Evolutionary conservation across 164 flowering plant genomes (phyloP).

Genomic region (Tetracentron sinense): DNA sequence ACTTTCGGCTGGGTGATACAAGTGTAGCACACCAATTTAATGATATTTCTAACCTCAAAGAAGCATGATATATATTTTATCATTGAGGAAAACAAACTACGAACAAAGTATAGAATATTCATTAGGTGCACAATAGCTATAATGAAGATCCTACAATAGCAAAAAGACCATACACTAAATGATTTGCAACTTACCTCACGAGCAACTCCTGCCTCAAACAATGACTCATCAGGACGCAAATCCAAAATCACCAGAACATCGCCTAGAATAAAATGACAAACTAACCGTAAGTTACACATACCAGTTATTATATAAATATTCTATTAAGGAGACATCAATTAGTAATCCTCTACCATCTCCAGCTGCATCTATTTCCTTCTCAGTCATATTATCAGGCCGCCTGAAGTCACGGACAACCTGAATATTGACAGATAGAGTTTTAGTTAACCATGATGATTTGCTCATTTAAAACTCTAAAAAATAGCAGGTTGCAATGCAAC

Average conservation of each 20-base stretch:
- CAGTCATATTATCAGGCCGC: conserved; percentile 59
- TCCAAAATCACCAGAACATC: conserved; percentile 92
- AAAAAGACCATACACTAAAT: not conserved
- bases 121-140: not conserved
- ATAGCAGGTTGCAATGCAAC: too few relatives aligned
- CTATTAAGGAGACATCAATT: not conserved
- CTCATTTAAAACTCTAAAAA: not conserved
- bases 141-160: not conserved
- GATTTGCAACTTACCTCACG: conserved; percentile 64
- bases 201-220: conserved; percentile 84
- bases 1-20: too few relatives aligned
- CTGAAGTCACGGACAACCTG: conserved; percentile 77
- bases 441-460: too few relatives aligned
- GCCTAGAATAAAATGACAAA: conserved; percentile 37
- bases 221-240: conserved; percentile 68
- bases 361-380: conserved; percentile 74
- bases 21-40: too few relatives aligned
- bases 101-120: not conserved
- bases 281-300: conserved; percentile 3
- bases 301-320: not conserved
- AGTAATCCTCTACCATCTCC: conserved; percentile 71
- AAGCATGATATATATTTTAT: too few relatives aligned
- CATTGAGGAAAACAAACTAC: too few relatives aligned
- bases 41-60: too few relatives aligned
- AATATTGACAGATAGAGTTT: too few relatives aligned